Conservation (phyloP, 768 basidiomycete genomes). For the Gymnopilus dilepis region DNA sequence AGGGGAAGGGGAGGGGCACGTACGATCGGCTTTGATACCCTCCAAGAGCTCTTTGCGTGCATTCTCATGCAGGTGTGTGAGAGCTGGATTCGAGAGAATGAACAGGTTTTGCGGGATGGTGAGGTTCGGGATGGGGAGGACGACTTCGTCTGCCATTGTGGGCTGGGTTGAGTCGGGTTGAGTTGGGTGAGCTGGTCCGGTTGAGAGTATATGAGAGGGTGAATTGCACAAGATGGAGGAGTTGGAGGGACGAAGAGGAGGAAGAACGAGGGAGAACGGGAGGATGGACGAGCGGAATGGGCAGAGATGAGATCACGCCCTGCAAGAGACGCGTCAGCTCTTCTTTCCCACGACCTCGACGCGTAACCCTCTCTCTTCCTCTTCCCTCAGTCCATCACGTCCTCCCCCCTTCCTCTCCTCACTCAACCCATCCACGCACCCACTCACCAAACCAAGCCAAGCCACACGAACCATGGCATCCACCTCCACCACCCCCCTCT, state of each 20-base stretch:
- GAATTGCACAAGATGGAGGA: too few relatives aligned
- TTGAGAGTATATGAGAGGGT: too few relatives aligned
- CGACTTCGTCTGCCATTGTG: constrained; percentile 81
- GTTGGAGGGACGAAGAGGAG: neutral
- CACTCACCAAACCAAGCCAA: too few relatives aligned
- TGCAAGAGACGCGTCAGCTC: constrained; percentile 40
- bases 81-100: constrained; percentile 64
- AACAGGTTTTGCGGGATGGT: constrained; percentile 81
- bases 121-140: constrained; percentile 88
- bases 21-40: constrained; percentile 82
- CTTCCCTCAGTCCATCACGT: constrained; percentile 14
- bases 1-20: constrained; percentile 34
- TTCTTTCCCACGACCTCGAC: constrained; percentile 39
- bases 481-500: constrained; percentile 12
- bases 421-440: constrained; percentile 12
- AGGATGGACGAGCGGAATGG: constrained; percentile 9
- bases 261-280: constrained; percentile 20
- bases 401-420: constrained; percentile 1
- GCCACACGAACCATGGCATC: constrained; percentile 29
- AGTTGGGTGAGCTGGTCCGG: too few relatives aligned
- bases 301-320: neutral
- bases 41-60: constrained; percentile 70
- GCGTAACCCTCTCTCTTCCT: constrained; percentile 25
- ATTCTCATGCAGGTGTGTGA: constrained; percentile 67
- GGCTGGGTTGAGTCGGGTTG: neutral